Conservation (phyloP, 2,329 filamentous ascomycete genomes). For the Exophiala viscosa region DNA sequence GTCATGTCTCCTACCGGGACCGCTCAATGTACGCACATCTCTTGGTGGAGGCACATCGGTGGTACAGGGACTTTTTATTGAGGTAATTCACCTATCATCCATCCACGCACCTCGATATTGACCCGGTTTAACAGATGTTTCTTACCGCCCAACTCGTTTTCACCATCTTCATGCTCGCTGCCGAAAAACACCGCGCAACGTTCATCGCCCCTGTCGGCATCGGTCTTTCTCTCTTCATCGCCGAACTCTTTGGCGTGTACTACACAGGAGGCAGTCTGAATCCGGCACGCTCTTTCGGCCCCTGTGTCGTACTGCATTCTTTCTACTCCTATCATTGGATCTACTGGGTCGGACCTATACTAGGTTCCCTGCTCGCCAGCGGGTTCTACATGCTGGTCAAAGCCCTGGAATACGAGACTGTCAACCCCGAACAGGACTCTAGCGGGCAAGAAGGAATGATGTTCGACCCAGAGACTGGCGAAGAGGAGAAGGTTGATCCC, state of each 20-base stretch:
- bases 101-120: conserved; percentile 27
- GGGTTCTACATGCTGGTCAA: conserved; percentile 22
- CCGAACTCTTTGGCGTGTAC: conserved; percentile 47
- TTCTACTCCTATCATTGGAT: conserved; percentile 49
- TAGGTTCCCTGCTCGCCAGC: conserved; percentile 27
- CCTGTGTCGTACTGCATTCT: conserved; percentile 41
- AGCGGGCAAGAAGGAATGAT: not conserved
- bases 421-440: conserved; percentile 18
- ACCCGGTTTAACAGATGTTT: conserved; percentile 49
- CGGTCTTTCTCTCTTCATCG: conserved; percentile 65
- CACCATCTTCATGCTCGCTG: conserved; percentile 65
- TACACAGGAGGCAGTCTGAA: conserved; percentile 48
- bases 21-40: conserved; percentile 53
- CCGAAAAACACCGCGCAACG: conserved; percentile 69
- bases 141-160: conserved; percentile 61
- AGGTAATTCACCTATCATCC: conserved; percentile 39
- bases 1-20: conserved; percentile 55
- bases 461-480: conserved; percentile 9
- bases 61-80: conserved; percentile 61
- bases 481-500: conserved; percentile 11
- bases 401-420: conserved; percentile 16
- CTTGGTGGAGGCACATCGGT: conserved; percentile 51
- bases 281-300: conserved; percentile 46
- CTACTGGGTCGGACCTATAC: conserved; percentile 46
- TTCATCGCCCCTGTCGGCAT: conserved; percentile 68